Base-by-base conservation (phyloP, 2,329 filamentous ascomycete genomes). In the Trichoderma sp. region DNA sequence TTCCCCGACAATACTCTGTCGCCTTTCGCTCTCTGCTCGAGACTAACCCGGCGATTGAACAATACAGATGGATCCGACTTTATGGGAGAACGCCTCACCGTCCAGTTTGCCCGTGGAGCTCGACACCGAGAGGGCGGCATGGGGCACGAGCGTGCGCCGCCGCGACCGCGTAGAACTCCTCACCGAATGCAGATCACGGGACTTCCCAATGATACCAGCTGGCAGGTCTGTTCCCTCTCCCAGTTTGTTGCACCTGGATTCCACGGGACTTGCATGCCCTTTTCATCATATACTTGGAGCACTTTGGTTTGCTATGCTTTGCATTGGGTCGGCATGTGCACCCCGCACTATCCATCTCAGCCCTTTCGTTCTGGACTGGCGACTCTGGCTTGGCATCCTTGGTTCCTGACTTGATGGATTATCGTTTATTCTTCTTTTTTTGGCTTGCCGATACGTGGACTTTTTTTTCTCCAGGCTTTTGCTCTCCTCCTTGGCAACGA, bases 101-200 rank as follows among this genome's bases (percentile, higher is more conserved):
- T 99, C 77, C 96, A 99, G 81, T 99, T 99, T 83, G 96, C 96
- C 73, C 93, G 96, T 79, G 96, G 96, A 78, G 92, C 91, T 74
- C 86, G 87, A 74, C 82, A 84, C 76, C 84, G 86, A 70, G 84
- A 86, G 72, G 78, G 76, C 66, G 81, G 82, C 14, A 66, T 65
- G 60, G 70, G 70, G 40, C 83, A 86, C 73, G 88, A 90, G 76
- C 86, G 88, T 75, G 83, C 82, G 68, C 83, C 86, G 72, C 87
- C 88, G 74, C 92, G 96, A 78, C 96, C 96, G 73, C 92, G 96
- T 79, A 94, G 96, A 81, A 99, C 96, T 75, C 90, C 94, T 75
- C 94, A 94, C 83, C 92, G 96, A 81, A 98, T 99, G 96, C 91
- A 95, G 82, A 96, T 99, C 79, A 92, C 92, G 86, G 95, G 94